Percentiles rank a stretch among this genome's conserved stretches.
Evolutionary conservation across 495 filamentous ascomycete species (phyloP).

Genomic region (Tuber magnatum): DNA sequence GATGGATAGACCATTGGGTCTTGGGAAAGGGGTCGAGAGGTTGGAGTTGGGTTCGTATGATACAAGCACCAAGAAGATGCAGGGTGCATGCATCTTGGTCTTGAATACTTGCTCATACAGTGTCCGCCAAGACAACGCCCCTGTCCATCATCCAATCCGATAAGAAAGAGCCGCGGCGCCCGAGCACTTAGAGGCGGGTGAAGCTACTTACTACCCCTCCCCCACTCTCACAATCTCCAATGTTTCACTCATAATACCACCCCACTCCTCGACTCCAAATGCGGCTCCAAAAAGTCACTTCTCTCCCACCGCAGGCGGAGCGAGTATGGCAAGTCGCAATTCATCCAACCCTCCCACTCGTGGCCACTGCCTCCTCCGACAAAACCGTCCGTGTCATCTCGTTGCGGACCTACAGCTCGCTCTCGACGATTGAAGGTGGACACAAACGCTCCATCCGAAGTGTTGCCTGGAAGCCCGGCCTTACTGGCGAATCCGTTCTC

Average conservation of each 20-base stretch:
- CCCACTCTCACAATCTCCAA: constrained; percentile 4
- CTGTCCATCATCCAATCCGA: neutral
- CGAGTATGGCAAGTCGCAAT: constrained; percentile 79
- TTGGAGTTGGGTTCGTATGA: neutral
- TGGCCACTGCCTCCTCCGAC: constrained; percentile 81
- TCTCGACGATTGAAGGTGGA: constrained; percentile 72
- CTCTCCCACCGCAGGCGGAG: constrained; percentile 63
- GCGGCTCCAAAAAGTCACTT: constrained; percentile 43
- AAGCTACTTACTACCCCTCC: neutral
- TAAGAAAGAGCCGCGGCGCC: neutral
- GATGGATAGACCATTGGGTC: neutral
- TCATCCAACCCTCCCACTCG: constrained; percentile 77
- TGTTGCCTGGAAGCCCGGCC: constrained; percentile 73
- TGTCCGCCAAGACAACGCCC: neutral
- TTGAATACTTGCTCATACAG: neutral
- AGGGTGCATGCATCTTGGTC: neutral
- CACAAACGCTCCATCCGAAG: constrained; percentile 80
- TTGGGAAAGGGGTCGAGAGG: neutral
- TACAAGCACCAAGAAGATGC: neutral
- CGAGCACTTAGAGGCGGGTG: neutral
- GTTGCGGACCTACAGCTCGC: constrained; percentile 66
- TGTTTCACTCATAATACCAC: constrained; percentile 9
- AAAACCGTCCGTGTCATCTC: constrained; percentile 83
- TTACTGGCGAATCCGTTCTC: constrained; percentile 59
- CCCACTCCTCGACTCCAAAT: constrained; percentile 16